Base-by-base conservation (phyloP, 495 filamentous ascomycete genomes). In the Platismatia glauca region DNA sequence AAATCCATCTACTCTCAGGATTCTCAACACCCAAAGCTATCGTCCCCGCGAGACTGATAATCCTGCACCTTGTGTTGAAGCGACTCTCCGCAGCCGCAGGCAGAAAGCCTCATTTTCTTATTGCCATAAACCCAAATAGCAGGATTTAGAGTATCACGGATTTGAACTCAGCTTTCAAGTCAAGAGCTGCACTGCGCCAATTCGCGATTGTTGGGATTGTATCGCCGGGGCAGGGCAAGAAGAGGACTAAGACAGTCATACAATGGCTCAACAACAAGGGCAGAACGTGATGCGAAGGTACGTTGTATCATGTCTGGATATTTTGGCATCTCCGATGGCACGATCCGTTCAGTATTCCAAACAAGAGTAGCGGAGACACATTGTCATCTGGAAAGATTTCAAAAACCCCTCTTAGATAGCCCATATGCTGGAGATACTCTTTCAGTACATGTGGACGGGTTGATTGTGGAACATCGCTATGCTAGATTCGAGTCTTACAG, bases 261-360 rank as follows among this genome's bases (percentile, higher is more conserved):
- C 16, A 69, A 85, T 85, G 82, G 80, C 83, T 50, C 83, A 86
- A 73, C 82, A 80, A 72, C 78, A 77, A 68, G 76, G 73, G 50
- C 82, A 84, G 64, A 88, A 88, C 81, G 84, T 86, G 43, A 88
- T 88, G 79, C 82, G 85, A 80, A 84, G 85, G 85, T 88, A 83
- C 62, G 80, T 78, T 55, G n/a, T 16, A 27, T 31, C 20, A 31
- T 33, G 37, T 29, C 33, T 43, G 16, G 38, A 24, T 4, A 18
- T 35, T 6, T 3, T 7, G 4, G 38, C 38, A 46, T 3, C 11
- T 24, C 5, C 31, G 24, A 56, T 35, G 27, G 38, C 20, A 22
- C 33, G 9, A 11, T 34, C 4, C 35, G 11, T 8, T 34, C 24
- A 34, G 15, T 20, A 35, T 22, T 41, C 6, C 18, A 34, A 41